Conservation (phyloP, 306 rosid species). For the Cucurbita argyrosperma region DNA sequence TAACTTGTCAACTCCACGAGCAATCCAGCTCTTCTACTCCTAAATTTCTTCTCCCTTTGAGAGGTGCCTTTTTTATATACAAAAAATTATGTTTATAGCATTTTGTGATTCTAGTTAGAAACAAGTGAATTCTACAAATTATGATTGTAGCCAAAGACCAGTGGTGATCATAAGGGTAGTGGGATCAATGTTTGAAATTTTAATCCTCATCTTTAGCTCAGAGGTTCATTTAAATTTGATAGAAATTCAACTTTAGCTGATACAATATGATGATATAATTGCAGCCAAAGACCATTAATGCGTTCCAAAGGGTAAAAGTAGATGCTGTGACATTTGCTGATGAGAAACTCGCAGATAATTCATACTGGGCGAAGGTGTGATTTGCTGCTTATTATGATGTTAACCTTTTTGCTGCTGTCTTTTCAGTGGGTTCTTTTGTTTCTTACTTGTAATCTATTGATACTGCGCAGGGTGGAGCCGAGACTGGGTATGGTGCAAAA, state of each 20-base stretch:
- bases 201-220: neutral
- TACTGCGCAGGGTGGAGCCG: constrained; percentile 69
- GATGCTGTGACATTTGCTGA: constrained; percentile 44
- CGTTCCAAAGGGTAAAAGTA: constrained; percentile 71
- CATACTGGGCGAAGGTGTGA: constrained; percentile 92
- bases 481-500: constrained; percentile 87
- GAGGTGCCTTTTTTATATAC: too few species aligned
- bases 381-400: constrained; percentile 4
- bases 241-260: neutral
- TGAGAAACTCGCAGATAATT: constrained; percentile 73
- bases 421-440: neutral
- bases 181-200: neutral
- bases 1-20: neutral
- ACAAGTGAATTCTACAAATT: neutral
- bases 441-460: constrained; percentile 3
- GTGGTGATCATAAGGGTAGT: neutral
- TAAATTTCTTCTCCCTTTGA: too few species aligned
- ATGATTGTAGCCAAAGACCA: neutral
- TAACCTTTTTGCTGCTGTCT: neutral
- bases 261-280: neutral
- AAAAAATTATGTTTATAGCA: too few species aligned
- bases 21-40: neutral
- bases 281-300: constrained; percentile 50
- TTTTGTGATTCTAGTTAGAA: neutral
- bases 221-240: neutral